phyloP scores from a whole-genome alignment of 371 early-diverging fungal species.

The Umbelopsis sp. region DNA sequence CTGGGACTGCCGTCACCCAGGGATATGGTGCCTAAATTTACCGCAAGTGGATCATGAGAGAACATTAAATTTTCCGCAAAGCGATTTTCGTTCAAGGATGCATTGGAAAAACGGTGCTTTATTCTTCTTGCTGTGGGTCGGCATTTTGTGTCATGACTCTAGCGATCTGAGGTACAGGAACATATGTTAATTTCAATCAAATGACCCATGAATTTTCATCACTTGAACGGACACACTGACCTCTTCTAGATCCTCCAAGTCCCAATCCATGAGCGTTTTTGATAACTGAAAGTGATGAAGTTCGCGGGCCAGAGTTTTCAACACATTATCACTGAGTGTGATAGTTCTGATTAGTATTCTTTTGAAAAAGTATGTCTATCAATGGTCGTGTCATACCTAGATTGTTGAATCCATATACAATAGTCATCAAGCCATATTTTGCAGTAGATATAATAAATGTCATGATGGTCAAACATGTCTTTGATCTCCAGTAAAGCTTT shows the following conservation, averaged over 20 bases:
- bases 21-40: too few relatives aligned
- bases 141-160: neutral
- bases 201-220: neutral
- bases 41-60: too few relatives aligned
- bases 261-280: slow-evolving; percentile 75
- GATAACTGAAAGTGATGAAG: slow-evolving; percentile 71
- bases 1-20: too few relatives aligned
- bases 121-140: neutral
- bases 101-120: neutral
- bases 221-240: slow-evolving; percentile 21
- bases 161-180: neutral
- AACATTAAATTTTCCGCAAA: too few relatives aligned
- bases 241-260: slow-evolving; percentile 75
- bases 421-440: slow-evolving; percentile 93
- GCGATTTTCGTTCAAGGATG: neutral
- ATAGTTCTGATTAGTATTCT: neutral
- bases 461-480: slow-evolving; percentile 82
- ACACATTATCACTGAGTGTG: slow-evolving; percentile 61
- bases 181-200: too few relatives aligned
- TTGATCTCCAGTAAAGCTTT: slow-evolving; percentile 81
- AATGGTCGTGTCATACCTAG: slow-evolving; percentile 44
- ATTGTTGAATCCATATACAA: slow-evolving; percentile 93
- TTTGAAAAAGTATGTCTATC: slow-evolving; percentile 6
- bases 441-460: slow-evolving; percentile 83
- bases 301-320: slow-evolving; percentile 79